A percentile compares a stretch with the other conserved stretches of the same genome.
Conservation (phyloP, 345 rosid genomes). For the Citrus sinensis region DNA sequence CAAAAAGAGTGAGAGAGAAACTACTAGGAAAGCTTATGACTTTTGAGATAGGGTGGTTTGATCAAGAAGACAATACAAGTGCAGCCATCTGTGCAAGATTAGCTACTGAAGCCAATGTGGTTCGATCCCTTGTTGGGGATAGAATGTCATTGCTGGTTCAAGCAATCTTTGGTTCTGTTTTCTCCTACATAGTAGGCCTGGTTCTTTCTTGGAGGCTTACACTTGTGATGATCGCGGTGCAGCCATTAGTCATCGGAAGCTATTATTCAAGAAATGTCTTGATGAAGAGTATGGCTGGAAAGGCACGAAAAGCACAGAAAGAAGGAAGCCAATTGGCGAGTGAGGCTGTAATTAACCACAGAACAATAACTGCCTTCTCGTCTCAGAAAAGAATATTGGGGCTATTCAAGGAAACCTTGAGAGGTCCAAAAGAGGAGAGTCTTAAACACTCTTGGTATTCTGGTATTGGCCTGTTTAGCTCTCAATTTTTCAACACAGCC, state of each 20-base stretch:
- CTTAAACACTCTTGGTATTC: conserved; percentile 47
- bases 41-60: conserved; percentile 65
- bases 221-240: conserved; percentile 57
- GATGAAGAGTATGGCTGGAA: conserved; percentile 60
- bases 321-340: conserved; percentile 74
- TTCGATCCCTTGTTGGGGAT: conserved; percentile 59
- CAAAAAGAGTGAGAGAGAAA: conserved; percentile 56
- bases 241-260: conserved; percentile 62
- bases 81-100: conserved; percentile 63
- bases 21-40: conserved; percentile 52
- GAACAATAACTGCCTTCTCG: conserved; percentile 72
- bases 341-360: conserved; percentile 63
- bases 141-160: conserved; percentile 60
- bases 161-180: conserved; percentile 50
- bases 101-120: conserved; percentile 58
- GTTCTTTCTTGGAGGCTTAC: conserved; percentile 54
- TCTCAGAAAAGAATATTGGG: conserved; percentile 57
- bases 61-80: conserved; percentile 62
- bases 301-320: conserved; percentile 59
- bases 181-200: conserved; percentile 47
- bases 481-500: conserved; percentile 59
- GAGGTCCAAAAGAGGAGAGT: conserved; percentile 60
- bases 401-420: conserved; percentile 49
- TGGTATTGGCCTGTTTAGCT: conserved; percentile 57
- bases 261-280: conserved; percentile 42